phyloP scores from a whole-genome alignment of 2,329 filamentous ascomycete species.

The Calycina herbarum region DNA sequence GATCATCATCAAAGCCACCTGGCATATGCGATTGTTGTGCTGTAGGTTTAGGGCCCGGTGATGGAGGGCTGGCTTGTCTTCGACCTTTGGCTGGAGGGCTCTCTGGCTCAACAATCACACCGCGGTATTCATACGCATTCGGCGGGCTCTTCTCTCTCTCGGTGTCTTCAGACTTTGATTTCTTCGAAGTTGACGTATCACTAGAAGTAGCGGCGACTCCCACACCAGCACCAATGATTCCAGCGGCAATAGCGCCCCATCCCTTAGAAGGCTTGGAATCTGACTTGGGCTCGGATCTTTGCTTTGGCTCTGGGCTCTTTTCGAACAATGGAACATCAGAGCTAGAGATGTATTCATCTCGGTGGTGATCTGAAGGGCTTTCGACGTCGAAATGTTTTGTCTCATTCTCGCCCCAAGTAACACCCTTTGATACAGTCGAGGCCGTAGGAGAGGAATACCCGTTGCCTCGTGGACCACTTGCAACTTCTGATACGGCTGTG shows the following conservation, averaged over 20 bases:
- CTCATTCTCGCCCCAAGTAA: constrained; percentile 65
- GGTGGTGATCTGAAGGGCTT: constrained; percentile 49
- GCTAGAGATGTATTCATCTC: constrained; percentile 33
- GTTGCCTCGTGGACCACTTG: constrained; percentile 44
- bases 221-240: constrained; percentile 45
- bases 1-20: constrained; percentile 65
- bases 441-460: constrained; percentile 41
- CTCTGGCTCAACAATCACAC: constrained; percentile 30
- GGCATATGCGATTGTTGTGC: constrained; percentile 52
- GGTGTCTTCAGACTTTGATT: constrained; percentile 11
- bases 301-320: constrained; percentile 37
- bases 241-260: constrained; percentile 55
- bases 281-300: constrained; percentile 35
- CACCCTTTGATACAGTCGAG: constrained; percentile 52
- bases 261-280: constrained; percentile 33
- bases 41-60: constrained; percentile 58
- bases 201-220: constrained; percentile 33
- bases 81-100: constrained; percentile 21
- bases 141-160: constrained; percentile 14
- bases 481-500: constrained; percentile 38
- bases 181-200: constrained; percentile 24
- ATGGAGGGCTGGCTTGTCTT: constrained; percentile 44
- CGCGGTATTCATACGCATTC: constrained; percentile 27
- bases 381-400: constrained; percentile 64
- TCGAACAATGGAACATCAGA: constrained; percentile 25